phyloP scores from a whole-genome alignment of 805 yeast genomes.

The Soucietia sequanensis region DNA sequence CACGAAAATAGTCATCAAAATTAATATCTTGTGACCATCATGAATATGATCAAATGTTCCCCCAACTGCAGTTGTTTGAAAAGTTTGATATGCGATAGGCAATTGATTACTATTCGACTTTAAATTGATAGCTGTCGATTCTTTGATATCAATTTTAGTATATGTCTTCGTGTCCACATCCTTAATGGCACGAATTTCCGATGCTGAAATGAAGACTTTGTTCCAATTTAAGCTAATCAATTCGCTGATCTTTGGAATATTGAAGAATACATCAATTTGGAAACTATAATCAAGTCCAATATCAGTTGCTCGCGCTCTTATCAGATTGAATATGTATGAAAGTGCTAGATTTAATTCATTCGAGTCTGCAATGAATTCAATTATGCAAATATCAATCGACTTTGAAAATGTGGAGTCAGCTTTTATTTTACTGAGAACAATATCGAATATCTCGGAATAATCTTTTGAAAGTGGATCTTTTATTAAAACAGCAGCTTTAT shows the following conservation, averaged over 20 bases:
- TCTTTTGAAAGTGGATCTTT: conserved; percentile 13
- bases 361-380: conserved; percentile 16
- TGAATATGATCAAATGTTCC: conserved; percentile 98
- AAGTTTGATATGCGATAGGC: too few species aligned
- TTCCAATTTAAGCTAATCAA: not conserved
- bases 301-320: conserved; percentile 18
- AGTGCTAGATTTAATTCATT: conserved; percentile 25
- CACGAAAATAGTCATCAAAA: conserved; percentile 69
- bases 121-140: too few species aligned
- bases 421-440: conserved; percentile 3
- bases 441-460: conserved; percentile 9
- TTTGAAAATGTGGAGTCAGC: not conserved
- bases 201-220: not conserved
- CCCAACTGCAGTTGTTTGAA: conserved; percentile 63
- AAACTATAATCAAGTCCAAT: conserved; percentile 23
- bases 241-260: conserved; percentile 5
- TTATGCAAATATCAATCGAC: conserved; percentile 25
- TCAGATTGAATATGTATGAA: conserved; percentile 25
- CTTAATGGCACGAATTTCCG: not conserved
- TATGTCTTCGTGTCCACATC: not conserved
- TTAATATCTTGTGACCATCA: conserved; percentile 87
- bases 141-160: too few species aligned
- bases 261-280: conserved; percentile 29
- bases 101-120: too few species aligned
- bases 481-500: conserved; percentile 3